Percentiles rank a stretch among this genome's conserved stretches.
These are phyloP conservation scores for Megacollybia marginata DNA, from an alignment of 768 basidiomycete genomes.

Conservation along the genomic window DNA sequence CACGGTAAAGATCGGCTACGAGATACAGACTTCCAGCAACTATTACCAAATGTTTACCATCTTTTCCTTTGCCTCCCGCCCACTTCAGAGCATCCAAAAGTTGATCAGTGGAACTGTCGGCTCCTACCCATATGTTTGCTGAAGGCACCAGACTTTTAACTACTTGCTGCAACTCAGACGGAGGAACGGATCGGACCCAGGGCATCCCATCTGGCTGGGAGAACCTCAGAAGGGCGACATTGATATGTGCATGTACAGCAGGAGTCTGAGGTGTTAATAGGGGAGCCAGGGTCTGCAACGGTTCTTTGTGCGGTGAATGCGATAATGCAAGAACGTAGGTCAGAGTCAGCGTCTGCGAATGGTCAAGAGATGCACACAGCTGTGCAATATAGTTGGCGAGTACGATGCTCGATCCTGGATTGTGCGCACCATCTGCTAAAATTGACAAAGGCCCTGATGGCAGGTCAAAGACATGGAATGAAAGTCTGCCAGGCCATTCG, in stretches of 20 bases:
- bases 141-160: constrained; percentile 35
- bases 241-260: constrained; percentile 24
- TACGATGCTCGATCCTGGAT: constrained; percentile 64
- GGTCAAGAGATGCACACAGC: constrained; percentile 14
- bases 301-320: constrained; percentile 79
- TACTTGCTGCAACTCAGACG: constrained; percentile 38
- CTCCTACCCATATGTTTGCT: constrained; percentile 39
- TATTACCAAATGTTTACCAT: constrained; percentile 45
- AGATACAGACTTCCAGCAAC: constrained; percentile 92
- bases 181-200: constrained; percentile 71
- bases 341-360: constrained; percentile 26
- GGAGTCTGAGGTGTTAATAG: constrained; percentile 39
- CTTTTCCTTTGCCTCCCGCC: constrained; percentile 42
- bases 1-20: constrained; percentile 85
- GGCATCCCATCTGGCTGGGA: constrained; percentile 87
- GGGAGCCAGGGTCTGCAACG: constrained; percentile 61
- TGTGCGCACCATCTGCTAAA: constrained; percentile 93
- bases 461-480: constrained; percentile 43
- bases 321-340: constrained; percentile 81
- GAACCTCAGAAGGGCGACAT: constrained; percentile 55
- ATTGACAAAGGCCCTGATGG: constrained; percentile 25
- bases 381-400: constrained; percentile 59
- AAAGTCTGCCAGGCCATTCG: constrained; percentile 80
- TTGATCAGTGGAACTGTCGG: constrained; percentile 21
- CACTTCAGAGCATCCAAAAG: constrained; percentile 31